These are phyloP conservation scores for Alternaria angustiovoidea DNA, from an alignment of 2,329 filamentous ascomycete species.

Conservation along the genomic window DNA sequence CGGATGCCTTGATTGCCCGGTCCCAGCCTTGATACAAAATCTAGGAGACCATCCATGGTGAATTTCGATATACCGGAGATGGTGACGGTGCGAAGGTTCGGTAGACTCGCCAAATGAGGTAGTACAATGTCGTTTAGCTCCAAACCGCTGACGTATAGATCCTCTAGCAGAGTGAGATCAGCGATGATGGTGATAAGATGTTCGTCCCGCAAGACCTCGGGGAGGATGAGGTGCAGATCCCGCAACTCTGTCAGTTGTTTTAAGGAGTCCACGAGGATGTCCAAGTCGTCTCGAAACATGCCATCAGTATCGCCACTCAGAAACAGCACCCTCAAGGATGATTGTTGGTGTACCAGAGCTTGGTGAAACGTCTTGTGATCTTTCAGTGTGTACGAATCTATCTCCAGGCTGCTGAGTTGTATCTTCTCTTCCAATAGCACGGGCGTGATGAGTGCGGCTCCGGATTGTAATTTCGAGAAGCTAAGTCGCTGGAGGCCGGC, in stretches of 20 bases:
- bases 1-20: slow-evolving; percentile 54
- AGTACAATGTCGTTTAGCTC: slow-evolving; percentile 62
- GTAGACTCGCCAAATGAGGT: slow-evolving; percentile 55
- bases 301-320: slow-evolving; percentile 59
- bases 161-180: slow-evolving; percentile 60
- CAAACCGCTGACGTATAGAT: slow-evolving; percentile 65
- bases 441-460: slow-evolving; percentile 61
- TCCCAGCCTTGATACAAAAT: slow-evolving; percentile 53
- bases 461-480: slow-evolving; percentile 61
- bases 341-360: slow-evolving; percentile 63
- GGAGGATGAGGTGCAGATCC: slow-evolving; percentile 61
- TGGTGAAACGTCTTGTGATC: slow-evolving; percentile 62
- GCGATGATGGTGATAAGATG: slow-evolving; percentile 60
- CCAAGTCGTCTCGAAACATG: slow-evolving; percentile 57
- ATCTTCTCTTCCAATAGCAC: slow-evolving; percentile 59
- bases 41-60: slow-evolving; percentile 59
- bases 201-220: slow-evolving; percentile 59
- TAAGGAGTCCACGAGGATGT: slow-evolving; percentile 61
- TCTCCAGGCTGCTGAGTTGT: slow-evolving; percentile 57
- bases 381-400: slow-evolving; percentile 59
- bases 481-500: slow-evolving; percentile 59
- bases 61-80: slow-evolving; percentile 66
- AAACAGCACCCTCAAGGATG: slow-evolving; percentile 55
- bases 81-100: slow-evolving; percentile 60
- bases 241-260: slow-evolving; percentile 61